Conservation (phyloP, 2,329 filamentous ascomycete genomes). For the Alternaria dauci region DNA sequence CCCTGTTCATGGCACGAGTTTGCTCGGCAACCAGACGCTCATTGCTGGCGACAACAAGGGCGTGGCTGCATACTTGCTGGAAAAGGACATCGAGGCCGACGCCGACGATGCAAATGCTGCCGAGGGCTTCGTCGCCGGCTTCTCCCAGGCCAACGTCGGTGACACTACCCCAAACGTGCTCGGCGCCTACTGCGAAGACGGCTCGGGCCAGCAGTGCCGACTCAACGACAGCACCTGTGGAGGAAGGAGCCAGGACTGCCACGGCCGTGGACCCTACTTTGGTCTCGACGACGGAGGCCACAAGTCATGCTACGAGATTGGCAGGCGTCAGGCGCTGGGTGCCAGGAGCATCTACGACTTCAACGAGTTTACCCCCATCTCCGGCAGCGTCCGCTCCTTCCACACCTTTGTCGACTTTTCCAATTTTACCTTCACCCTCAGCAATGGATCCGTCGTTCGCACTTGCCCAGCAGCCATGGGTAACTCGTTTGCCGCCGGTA, state of each 20-base stretch:
- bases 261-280: slow-evolving; percentile 76
- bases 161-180: slow-evolving; percentile 90
- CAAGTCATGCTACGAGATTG: slow-evolving; percentile 79
- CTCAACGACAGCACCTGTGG: slow-evolving; percentile 87
- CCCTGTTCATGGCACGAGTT: slow-evolving; percentile 88
- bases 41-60: slow-evolving; percentile 97
- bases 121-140: slow-evolving; percentile 83
- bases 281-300: slow-evolving; percentile 69
- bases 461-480: slow-evolving; percentile 90
- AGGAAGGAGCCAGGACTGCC: slow-evolving; percentile 74
- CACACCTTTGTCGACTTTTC: slow-evolving; percentile 88
- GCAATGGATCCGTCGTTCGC: slow-evolving; percentile 72
- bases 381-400: slow-evolving; percentile 76
- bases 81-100: slow-evolving; percentile 68
- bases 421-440: slow-evolving; percentile 74
- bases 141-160: slow-evolving; percentile 89
- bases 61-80: slow-evolving; percentile 85
- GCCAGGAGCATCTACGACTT: slow-evolving; percentile 67
- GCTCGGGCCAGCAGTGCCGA: slow-evolving; percentile 71
- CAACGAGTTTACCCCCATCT: slow-evolving; percentile 59
- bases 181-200: slow-evolving; percentile 90
- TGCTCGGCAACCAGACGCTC: slow-evolving; percentile 90
- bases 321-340: slow-evolving; percentile 72
- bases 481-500: slow-evolving; percentile 92
- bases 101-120: slow-evolving; percentile 56